Base-by-base conservation (phyloP, 805 yeast species). In the Saccharomycopsis malanga region DNA sequence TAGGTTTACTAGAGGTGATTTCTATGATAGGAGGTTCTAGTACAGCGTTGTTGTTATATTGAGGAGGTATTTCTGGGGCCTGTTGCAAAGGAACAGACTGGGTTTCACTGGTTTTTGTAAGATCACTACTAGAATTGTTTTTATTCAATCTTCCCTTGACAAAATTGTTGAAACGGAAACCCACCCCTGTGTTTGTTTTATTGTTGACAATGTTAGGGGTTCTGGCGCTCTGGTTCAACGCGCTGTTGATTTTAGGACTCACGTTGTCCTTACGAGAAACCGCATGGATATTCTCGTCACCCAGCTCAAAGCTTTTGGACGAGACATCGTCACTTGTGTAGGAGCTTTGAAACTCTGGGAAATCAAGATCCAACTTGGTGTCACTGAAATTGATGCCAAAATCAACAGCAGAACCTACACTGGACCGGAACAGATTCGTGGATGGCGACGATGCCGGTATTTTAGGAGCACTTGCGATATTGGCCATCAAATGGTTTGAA, bases 331-430 rank as follows among this genome's bases (percentile, higher is more conserved):
- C 50, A 30, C 29, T 27, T 12, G 9, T 12, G 21, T 29, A 34
- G 17, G 27, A 27, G 22, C 30, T 23, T 4, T 30, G 35, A 29
- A 51, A 39, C n/a, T 58, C 58, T 2, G 61, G 59, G 30, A 57
- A 48, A 37, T 51, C 54, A 12, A 51, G 39, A 27, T 51, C 54
- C 9, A 51, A 32, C 18, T 51, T 43, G 15, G 52, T 44, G 32
- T 51, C 54, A 10, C 25, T 20, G 29, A 51, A 51, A 14, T 35
- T 48, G 23, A 51, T 51, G 3, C 48, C 54, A 38, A 48, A 51
- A 30, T 51, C 54, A 18, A 34, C 39, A 3, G 47, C 32, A 18
- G 42, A 34, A 4, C 21, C 32, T 4, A 41, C 44, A 7, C 37
- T 29, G 4, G 37, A 18, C 21, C 36, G 34, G 24, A 21, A n/a